Percentiles rank a stretch among this genome's conserved stretches.
Conservation (phyloP, 208 protist species). For the Trypanosoma lewisi region DNA sequence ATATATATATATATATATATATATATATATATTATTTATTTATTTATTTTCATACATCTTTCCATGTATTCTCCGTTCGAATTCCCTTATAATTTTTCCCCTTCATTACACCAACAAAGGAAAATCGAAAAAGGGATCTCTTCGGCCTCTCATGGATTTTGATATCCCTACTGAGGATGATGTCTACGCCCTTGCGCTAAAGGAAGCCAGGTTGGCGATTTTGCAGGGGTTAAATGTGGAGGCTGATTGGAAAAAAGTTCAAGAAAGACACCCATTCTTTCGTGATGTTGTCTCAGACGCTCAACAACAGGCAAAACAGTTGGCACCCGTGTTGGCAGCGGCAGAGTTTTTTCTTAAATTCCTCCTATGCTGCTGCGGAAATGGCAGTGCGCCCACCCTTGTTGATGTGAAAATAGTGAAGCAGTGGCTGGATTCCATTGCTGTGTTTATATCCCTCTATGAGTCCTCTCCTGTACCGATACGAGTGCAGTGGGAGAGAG, state of each 20-base stretch:
- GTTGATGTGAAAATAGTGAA: constrained; percentile 13
- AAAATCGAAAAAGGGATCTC: no score
- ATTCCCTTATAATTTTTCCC: no score
- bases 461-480: constrained; percentile 49
- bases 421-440: constrained; percentile 5
- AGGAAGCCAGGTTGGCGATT: constrained; percentile 14
- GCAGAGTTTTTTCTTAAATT: constrained; percentile 35
- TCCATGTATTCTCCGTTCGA: no score
- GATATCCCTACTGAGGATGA: constrained; percentile 20
- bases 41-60: no score
- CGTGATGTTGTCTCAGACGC: constrained; percentile 60
- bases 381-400: background rate
- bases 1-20: background rate
- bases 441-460: constrained; percentile 44
- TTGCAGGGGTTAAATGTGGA: constrained; percentile 13
- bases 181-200: constrained; percentile 3
- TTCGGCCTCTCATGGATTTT: constrained; percentile 16
- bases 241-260: constrained; percentile 37
- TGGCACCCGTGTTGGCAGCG: constrained; percentile 42
- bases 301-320: constrained; percentile 29
- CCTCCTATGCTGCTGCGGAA: constrained; percentile 7
- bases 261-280: constrained; percentile 53
- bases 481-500: constrained; percentile 29
- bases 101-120: no score
- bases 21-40: background rate